Evolutionary conservation across 1,284 basidiomycete genomes (phyloP).

Genomic region (Tilletiaria anomala): DNA sequence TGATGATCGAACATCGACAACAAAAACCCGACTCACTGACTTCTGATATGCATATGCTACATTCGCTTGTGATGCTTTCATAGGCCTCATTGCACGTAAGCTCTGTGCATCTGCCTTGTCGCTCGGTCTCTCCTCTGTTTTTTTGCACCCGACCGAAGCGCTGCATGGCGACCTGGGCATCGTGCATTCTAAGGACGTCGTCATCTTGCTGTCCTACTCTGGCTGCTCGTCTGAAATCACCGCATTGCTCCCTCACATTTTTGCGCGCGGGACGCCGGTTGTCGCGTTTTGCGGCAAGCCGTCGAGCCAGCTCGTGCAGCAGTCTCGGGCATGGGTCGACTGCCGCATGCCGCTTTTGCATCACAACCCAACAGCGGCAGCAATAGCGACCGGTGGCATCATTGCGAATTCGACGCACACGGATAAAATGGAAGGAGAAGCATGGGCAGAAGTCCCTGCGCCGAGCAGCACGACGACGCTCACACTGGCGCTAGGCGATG

Average conservation of each 20-base stretch:
- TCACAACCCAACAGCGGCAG: background rate
- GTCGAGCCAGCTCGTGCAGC: constrained; percentile 31
- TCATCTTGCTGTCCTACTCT: constrained; percentile 40
- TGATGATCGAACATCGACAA: constrained; percentile 4
- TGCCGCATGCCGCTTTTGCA: constrained; percentile 10
- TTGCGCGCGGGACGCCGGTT: constrained; percentile 29
- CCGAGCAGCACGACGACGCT: background rate
- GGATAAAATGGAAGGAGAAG: no score
- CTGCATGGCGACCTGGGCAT: constrained; percentile 42
- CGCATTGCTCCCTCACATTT: constrained; percentile 35
- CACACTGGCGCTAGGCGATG: background rate
- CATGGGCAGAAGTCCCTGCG: background rate
- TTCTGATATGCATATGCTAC: background rate
- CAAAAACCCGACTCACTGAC: constrained; percentile 2
- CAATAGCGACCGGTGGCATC: no score
- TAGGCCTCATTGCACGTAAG: constrained; percentile 33
- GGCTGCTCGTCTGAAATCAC: constrained; percentile 40
- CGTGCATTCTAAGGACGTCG: constrained; percentile 36
- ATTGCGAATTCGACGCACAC: no score
- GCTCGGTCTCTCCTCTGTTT: constrained; percentile 39
- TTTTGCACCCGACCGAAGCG: constrained; percentile 40
- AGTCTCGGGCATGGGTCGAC: constrained; percentile 37
- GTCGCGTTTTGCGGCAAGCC: constrained; percentile 37
- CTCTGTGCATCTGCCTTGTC: constrained; percentile 25
- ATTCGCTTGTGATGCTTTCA: background rate